A percentile compares a stretch with the other conserved stretches of the same genome.
phyloP scores from a whole-genome alignment of 2,329 filamentous ascomycete species.

The Emergomyces africanus region DNA sequence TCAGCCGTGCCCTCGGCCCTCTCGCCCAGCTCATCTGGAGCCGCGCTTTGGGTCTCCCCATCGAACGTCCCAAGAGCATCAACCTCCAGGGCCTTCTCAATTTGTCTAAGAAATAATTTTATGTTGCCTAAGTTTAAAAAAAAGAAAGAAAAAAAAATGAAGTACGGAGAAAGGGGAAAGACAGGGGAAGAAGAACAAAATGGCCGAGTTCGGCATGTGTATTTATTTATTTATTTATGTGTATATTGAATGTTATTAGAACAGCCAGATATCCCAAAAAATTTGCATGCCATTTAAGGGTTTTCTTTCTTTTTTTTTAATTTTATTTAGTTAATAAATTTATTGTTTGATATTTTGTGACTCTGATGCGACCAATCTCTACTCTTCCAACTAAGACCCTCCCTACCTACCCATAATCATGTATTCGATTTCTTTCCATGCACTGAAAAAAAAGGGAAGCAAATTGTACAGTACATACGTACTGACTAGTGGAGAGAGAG shows the following conservation, averaged over 20 bases:
- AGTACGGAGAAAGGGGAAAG: too few relatives aligned
- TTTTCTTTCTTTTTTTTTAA: neutral
- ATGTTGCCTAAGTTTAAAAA: too few relatives aligned
- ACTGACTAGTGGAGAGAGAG: too few relatives aligned
- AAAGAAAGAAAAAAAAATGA: too few relatives aligned
- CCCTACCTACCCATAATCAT: too few relatives aligned
- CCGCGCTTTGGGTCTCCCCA: conserved; percentile 80
- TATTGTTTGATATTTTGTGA: neutral
- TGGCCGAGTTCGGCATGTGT: neutral
- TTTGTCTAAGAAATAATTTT: conserved; percentile 90
- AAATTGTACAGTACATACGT: too few relatives aligned
- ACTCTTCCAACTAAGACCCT: too few relatives aligned
- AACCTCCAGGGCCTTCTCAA: conserved; percentile 78
- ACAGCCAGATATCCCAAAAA: neutral
- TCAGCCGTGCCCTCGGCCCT: conserved; percentile 63
- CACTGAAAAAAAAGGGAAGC: too few relatives aligned
- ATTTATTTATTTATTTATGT: neutral
- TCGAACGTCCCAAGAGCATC: conserved; percentile 96
- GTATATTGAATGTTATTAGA: neutral
- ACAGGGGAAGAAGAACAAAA: neutral
- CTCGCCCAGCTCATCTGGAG: conserved; percentile 96
- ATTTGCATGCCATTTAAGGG: neutral
- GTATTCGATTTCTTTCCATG: too few relatives aligned
- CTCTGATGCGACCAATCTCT: neutral
- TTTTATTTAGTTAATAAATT: too few relatives aligned